Conservation (phyloP, 306 rosid genomes). For the Mimosa bimucronata region DNA sequence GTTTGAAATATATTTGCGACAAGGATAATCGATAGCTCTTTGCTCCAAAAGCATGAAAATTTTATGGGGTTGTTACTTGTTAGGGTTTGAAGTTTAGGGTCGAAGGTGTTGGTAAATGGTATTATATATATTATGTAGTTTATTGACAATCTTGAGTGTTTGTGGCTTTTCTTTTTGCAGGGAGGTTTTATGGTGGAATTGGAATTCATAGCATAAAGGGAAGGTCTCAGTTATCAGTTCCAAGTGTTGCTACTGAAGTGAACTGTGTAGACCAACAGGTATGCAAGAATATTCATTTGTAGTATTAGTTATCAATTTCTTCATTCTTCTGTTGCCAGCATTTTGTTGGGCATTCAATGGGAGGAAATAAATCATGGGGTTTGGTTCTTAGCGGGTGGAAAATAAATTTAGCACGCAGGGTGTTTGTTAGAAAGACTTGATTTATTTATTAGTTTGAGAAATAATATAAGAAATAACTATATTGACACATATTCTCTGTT, state of each 20-base stretch:
- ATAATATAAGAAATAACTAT: too few species aligned
- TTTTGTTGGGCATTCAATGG: background rate
- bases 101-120: conserved; percentile 22
- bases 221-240: conserved; percentile 68
- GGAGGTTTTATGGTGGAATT: conserved; percentile 60
- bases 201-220: conserved; percentile 61
- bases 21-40: conserved; percentile 33
- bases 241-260: conserved; percentile 86
- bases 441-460: background rate
- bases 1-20: background rate
- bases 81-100: conserved; percentile 8
- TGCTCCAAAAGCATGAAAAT: background rate
- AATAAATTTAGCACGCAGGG: conserved; percentile 15
- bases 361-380: background rate
- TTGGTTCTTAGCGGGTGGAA: background rate
- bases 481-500: background rate
- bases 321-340: conserved; percentile 6
- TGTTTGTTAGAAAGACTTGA: conserved; percentile 34
- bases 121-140: conserved; percentile 24
- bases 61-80: background rate
- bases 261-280: conserved; percentile 80
- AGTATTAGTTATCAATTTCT: background rate
- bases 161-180: conserved; percentile 43
- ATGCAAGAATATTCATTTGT: conserved; percentile 12
- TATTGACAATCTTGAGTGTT: conserved; percentile 8